These are phyloP conservation scores for Hylodesmum podocarpum DNA, from an alignment of 306 rosid genomes.

Conservation along the genomic window DNA sequence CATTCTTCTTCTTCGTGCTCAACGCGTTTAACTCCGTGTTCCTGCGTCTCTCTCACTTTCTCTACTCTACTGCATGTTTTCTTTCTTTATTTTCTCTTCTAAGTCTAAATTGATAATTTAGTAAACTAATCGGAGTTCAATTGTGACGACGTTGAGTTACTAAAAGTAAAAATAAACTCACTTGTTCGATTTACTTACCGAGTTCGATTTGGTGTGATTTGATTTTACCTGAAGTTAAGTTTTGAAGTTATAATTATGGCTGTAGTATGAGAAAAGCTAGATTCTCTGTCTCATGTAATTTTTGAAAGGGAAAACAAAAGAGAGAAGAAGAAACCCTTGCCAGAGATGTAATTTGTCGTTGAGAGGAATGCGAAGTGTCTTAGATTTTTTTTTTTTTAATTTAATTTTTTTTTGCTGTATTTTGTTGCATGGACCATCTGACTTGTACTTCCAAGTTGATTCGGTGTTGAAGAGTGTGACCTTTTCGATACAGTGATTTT, in stretches of 20 bases:
- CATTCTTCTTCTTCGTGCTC: constrained; percentile 23
- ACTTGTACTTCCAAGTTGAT: not conserved
- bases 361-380: not conserved
- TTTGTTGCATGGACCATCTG: not conserved
- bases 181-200: too few relatives aligned
- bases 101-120: not conserved
- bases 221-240: not conserved
- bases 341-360: not conserved
- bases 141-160: not conserved
- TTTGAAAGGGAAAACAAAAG: not conserved
- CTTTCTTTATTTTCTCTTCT: not conserved
- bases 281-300: not conserved
- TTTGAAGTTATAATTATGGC: not conserved
- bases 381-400: not conserved
- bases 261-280: not conserved
- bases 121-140: not conserved
- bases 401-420: not conserved
- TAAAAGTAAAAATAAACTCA: not conserved
- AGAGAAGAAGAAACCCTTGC: not conserved
- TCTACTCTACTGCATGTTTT: not conserved
- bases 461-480: not conserved
- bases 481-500: not conserved
- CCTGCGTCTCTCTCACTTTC: not conserved
- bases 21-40: constrained; percentile 5
- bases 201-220: not conserved